Conservation (phyloP, 805 yeast genomes). For the Komagataella phaffii region DNA sequence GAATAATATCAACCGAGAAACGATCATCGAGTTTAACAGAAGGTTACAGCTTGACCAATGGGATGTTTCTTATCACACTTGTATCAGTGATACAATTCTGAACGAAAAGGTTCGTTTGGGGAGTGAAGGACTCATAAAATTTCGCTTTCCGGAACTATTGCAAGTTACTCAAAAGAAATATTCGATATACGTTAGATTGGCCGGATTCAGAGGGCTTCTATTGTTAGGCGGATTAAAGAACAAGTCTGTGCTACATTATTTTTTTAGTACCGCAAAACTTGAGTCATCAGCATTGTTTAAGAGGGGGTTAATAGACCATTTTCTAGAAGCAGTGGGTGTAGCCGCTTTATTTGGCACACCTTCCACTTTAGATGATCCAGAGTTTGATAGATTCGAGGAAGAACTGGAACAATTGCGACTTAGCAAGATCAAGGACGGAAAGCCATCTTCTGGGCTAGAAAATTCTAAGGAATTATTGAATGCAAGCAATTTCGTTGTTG, state of each 20-base stretch:
- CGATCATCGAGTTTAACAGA: constrained; percentile 58
- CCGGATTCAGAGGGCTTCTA: constrained; percentile 61
- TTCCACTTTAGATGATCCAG: constrained; percentile 51
- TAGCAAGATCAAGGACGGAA: constrained; percentile 6
- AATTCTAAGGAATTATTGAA: constrained; percentile 9
- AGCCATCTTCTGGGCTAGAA: background rate
- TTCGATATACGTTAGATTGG: constrained; percentile 39
- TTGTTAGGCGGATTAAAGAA: constrained; percentile 69
- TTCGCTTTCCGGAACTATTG: constrained; percentile 42
- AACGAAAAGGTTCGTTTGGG: constrained; percentile 48
- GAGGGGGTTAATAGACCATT: constrained; percentile 28
- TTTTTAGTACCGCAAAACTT: constrained; percentile 40
- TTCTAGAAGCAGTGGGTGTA: constrained; percentile 42
- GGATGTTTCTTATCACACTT: constrained; percentile 60
- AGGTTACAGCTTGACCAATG: constrained; percentile 71
- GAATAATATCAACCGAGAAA: constrained; percentile 15
- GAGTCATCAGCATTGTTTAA: constrained; percentile 44
- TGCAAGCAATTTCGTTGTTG: constrained; percentile 30
- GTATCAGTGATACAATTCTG: constrained; percentile 43
- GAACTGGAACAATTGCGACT: background rate
- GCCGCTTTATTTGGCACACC: constrained; percentile 56
- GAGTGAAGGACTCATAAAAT: constrained; percentile 33
- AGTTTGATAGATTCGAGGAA: constrained; percentile 20
- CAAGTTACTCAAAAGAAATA: constrained; percentile 34
- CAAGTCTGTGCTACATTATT: constrained; percentile 41